Evolutionary conservation across 441 rosid genomes (phyloP).

Genomic region (Populus hybrid): DNA sequence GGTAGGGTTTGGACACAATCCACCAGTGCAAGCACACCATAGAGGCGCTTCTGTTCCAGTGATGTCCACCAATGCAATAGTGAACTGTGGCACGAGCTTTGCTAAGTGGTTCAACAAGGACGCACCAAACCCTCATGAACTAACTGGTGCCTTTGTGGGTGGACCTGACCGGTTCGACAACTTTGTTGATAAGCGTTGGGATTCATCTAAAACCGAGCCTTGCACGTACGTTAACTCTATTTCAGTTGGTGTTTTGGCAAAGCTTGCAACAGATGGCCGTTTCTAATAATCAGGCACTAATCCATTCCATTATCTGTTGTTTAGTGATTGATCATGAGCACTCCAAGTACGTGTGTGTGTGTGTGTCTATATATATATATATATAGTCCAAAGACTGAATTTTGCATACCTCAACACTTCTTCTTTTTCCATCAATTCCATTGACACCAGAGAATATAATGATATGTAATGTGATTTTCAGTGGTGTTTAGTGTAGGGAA

Average conservation of each 20-base stretch:
- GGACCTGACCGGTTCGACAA: constrained; percentile 76
- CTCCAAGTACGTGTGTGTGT: too few species aligned
- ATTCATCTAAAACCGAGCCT: constrained; percentile 70
- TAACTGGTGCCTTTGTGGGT: constrained; percentile 86
- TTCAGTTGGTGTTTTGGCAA: constrained; percentile 72
- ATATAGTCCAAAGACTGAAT: neutral
- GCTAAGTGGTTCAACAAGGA: constrained; percentile 44
- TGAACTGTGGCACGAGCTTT: constrained; percentile 69
- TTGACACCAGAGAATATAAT: neutral
- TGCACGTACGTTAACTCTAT: constrained; percentile 82
- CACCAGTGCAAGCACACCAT: constrained; percentile 82
- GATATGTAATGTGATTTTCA: neutral
- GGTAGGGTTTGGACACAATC: constrained; percentile 84
- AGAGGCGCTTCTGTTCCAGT: constrained; percentile 72
- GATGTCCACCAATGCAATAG: constrained; percentile 6
- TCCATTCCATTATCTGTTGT: neutral
- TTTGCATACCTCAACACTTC: neutral
- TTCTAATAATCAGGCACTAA: neutral
- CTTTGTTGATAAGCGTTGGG: constrained; percentile 60
- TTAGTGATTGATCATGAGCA: neutral
- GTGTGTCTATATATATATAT: too few species aligned
- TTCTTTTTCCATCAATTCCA: neutral
- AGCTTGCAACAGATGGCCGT: constrained; percentile 36
- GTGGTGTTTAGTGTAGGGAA: neutral
- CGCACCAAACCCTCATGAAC: constrained; percentile 71